These are phyloP conservation scores for Psidium guajava DNA, from an alignment of 345 rosid genomes.

Conservation along the genomic window DNA sequence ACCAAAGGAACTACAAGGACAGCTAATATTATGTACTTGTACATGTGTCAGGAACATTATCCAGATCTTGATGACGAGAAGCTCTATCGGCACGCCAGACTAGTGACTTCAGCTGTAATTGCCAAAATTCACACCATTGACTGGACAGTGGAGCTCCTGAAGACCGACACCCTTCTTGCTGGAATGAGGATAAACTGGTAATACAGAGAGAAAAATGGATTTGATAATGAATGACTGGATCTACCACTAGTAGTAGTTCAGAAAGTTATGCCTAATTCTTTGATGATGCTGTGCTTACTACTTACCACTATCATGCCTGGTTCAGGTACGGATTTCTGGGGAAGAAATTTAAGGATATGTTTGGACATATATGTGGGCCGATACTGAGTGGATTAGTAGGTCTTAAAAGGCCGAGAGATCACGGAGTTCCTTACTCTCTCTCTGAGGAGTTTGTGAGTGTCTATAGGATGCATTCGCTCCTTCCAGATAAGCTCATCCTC, in stretches of 20 bases:
- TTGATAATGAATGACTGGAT: neutral
- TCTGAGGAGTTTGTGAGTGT: conserved; percentile 69
- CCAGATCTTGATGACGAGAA: conserved; percentile 53
- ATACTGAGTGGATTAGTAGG: conserved; percentile 63
- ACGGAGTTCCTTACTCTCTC: conserved; percentile 66
- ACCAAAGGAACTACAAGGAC: neutral
- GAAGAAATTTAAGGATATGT: conserved; percentile 52
- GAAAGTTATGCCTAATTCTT: neutral
- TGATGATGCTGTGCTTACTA: neutral
- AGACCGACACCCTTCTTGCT: conserved; percentile 54
- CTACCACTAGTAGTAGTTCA: neutral
- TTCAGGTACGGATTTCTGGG: conserved; percentile 55
- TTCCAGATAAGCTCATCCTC: conserved; percentile 46
- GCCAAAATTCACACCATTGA: conserved; percentile 92
- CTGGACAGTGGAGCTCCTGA: conserved; percentile 70
- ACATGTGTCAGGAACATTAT: conserved; percentile 22
- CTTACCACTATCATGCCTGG: neutral
- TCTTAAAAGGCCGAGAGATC: conserved; percentile 58
- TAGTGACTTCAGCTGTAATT: conserved; percentile 69
- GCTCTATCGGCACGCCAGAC: conserved; percentile 50
- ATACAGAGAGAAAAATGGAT: neutral
- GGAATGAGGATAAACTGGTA: conserved; percentile 74
- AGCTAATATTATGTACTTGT: neutral
- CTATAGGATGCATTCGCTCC: conserved; percentile 62
- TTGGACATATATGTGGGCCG: conserved; percentile 47